Percentiles rank a stretch among this genome's conserved stretches.
phyloP scores from a whole-genome alignment of 2,329 filamentous ascomycete genomes.

The Monilinia vaccinii-corymbosi region DNA sequence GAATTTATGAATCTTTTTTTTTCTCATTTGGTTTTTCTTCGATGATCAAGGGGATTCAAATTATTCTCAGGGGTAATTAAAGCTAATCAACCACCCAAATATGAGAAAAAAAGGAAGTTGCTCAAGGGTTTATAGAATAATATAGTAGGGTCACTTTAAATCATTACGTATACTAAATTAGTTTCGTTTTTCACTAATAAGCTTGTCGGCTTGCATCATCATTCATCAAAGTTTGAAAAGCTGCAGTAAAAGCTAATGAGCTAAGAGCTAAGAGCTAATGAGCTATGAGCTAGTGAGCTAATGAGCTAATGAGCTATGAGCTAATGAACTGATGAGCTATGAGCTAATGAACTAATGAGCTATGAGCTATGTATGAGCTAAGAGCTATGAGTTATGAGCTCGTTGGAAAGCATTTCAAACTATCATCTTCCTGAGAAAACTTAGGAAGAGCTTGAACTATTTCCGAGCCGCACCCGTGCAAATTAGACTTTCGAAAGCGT shows the following conservation, averaged over 20 bases:
- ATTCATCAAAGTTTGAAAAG: not conserved
- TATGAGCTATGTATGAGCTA: no score
- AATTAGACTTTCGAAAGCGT: not conserved
- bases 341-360: no score
- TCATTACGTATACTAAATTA: not conserved
- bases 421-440: not conserved
- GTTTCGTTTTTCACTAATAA: not conserved
- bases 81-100: not conserved
- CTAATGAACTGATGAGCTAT: no score
- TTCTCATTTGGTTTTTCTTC: no score
- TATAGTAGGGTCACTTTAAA: no score
- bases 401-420: not conserved
- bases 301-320: no score
- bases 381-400: not conserved
- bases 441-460: no score
- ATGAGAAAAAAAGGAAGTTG: not conserved
- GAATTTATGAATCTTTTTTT: not conserved
- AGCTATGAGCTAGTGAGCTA: not conserved
- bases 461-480: not conserved
- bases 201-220: not conserved
- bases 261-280: no score
- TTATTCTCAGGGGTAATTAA: constrained; percentile 4
- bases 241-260: not conserved
- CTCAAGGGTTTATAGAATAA: not conserved
- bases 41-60: not conserved